Percentiles rank a stretch among this genome's conserved stretches.
phyloP scores from a whole-genome alignment of 257 asterid species.

The Nicotiana tomentosiformis region DNA sequence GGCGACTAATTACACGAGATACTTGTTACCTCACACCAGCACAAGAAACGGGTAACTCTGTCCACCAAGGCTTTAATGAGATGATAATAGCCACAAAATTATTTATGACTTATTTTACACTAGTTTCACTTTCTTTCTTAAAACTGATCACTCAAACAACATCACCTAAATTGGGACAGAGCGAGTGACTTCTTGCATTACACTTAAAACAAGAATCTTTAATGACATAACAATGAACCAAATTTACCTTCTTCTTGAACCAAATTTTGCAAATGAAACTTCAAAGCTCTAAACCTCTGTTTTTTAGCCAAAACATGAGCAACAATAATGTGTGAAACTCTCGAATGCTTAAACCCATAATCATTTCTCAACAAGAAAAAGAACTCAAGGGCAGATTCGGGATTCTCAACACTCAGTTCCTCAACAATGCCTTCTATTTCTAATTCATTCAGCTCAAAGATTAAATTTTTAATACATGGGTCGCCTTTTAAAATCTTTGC shows the following conservation, averaged over 20 bases:
- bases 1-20: too few relatives aligned
- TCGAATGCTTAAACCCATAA: conserved; percentile 46
- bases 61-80: not conserved
- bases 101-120: not conserved
- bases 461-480: conserved; percentile 26
- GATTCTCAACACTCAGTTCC: conserved; percentile 17
- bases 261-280: conserved; percentile 45
- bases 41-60: too few relatives aligned
- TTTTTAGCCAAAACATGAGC: conserved; percentile 64
- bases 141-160: not conserved
- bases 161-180: not conserved
- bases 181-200: too few relatives aligned
- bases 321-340: conserved; percentile 25
- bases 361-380: conserved; percentile 56
- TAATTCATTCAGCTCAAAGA: conserved; percentile 22
- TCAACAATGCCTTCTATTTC: conserved; percentile 48
- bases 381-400: conserved; percentile 53
- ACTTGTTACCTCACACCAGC: too few relatives aligned
- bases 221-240: not conserved
- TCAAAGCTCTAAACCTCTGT: conserved; percentile 41
- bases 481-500: conserved; percentile 22
- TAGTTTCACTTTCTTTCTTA: not conserved
- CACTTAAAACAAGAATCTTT: not conserved
- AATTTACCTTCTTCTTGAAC: conserved; percentile 16
- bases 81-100: not conserved